A percentile compares a stretch with the other conserved stretches of the same genome.
Conservation (phyloP, 163 green algal species). For the Coccomyxa subellipsoidea region DNA sequence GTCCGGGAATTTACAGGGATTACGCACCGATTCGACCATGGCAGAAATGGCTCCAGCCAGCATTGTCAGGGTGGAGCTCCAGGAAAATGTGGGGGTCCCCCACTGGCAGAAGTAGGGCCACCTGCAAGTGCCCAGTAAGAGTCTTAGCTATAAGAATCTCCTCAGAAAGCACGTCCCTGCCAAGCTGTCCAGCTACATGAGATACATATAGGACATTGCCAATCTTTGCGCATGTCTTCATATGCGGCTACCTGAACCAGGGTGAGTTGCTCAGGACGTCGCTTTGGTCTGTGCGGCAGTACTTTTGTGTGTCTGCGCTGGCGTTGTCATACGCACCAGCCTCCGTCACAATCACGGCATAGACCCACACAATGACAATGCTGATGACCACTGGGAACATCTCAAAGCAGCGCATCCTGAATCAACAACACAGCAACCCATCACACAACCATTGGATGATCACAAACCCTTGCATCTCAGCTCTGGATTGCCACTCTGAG, state of each 20-base stretch:
- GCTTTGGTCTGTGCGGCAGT: constrained; percentile 53
- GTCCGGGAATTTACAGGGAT: too few species aligned
- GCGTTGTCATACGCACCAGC: constrained; percentile 52
- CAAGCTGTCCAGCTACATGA: too few species aligned
- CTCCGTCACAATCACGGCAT: constrained; percentile 35
- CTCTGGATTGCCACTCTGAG: not conserved
- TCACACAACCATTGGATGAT: too few species aligned
- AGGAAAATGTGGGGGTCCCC: constrained; percentile 48
- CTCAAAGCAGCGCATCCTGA: constrained; percentile 53
- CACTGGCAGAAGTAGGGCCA: constrained; percentile 48
- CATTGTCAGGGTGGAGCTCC: constrained; percentile 54
- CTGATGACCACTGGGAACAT: constrained; percentile 61
- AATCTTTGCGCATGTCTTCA: not conserved
- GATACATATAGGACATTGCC: too few species aligned
- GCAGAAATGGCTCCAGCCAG: constrained; percentile 50
- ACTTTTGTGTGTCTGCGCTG: constrained; percentile 17
- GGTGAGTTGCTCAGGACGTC: constrained; percentile 36
- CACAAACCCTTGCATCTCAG: too few species aligned
- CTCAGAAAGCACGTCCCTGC: too few species aligned
- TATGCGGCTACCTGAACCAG: constrained; percentile 33
- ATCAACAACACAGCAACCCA: too few species aligned
- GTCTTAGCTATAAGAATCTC: too few species aligned
- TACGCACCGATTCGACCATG: constrained; percentile 55
- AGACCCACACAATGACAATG: constrained; percentile 33
- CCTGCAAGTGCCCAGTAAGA: not conserved